Percentiles rank a stretch among this genome's conserved stretches.
phyloP scores from a whole-genome alignment of 176 grass and related monocot species.

The Carex scoparia region DNA sequence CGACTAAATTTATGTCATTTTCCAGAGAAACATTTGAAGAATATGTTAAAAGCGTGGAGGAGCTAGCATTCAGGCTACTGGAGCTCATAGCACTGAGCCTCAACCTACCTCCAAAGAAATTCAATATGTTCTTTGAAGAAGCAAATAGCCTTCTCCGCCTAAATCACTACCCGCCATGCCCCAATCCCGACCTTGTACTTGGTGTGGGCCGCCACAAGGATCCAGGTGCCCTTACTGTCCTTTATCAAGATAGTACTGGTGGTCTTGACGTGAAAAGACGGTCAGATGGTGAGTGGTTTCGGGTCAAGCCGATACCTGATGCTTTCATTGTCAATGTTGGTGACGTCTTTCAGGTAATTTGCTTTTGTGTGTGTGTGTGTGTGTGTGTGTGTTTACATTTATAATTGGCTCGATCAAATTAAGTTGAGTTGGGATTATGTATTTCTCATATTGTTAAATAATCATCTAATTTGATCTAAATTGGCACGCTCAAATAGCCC shows the following conservation, averaged over 20 bases:
- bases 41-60: conserved; percentile 34
- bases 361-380: not conserved
- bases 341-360: conserved; percentile 53
- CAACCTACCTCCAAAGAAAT: conserved; percentile 35
- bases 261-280: conserved; percentile 69
- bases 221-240: conserved; percentile 61
- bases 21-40: conserved; percentile 47
- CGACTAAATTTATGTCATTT: not conserved
- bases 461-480: too few relatives aligned
- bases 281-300: conserved; percentile 69
- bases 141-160: conserved; percentile 60
- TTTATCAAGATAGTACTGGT: conserved; percentile 68
- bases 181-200: conserved; percentile 67
- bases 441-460: not conserved
- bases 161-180: conserved; percentile 87
- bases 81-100: conserved; percentile 72
- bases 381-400: not conserved
- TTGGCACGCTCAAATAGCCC: not conserved
- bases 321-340: conserved; percentile 77
- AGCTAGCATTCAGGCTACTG: conserved; percentile 53
- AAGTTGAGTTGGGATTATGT: not conserved
- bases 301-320: conserved; percentile 48
- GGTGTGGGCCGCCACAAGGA: conserved; percentile 91
- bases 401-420: not conserved
- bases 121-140: conserved; percentile 59